A percentile compares a stretch with the other conserved stretches of the same genome.
Evolutionary conservation across 768 basidiomycete species (phyloP).

Genomic region (button mushroom (Agaricus bisporus)): DNA sequence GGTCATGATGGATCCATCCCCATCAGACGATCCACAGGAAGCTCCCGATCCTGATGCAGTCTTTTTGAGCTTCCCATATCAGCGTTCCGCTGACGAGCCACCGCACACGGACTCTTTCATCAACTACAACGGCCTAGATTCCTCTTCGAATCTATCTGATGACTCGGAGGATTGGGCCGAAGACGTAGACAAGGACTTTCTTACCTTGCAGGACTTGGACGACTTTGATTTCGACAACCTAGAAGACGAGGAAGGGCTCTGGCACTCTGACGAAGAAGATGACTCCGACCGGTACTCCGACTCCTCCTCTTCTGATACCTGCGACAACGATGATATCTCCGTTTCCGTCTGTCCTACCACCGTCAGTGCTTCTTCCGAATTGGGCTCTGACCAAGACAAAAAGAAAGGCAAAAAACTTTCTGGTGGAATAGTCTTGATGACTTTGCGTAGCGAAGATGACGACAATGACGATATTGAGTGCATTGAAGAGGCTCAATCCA

Average conservation of each 20-base stretch:
- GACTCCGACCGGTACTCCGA: background rate
- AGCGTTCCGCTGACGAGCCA: background rate
- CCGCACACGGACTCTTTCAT: background rate
- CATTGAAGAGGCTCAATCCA: background rate
- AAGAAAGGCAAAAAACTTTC: background rate
- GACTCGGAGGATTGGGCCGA: background rate
- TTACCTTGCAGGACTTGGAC: background rate
- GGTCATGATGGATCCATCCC: background rate
- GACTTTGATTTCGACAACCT: slow-evolving; percentile 3
- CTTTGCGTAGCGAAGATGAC: slow-evolving; percentile 2
- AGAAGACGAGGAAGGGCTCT: slow-evolving; percentile 3
- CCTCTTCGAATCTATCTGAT: background rate
- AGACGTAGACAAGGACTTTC: slow-evolving; percentile 2
- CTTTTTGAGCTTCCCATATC: slow-evolving; percentile 9
- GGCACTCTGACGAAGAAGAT: background rate
- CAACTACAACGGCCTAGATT: slow-evolving; percentile 7
- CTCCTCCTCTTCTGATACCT: slow-evolving; percentile 1
- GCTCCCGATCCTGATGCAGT: background rate
- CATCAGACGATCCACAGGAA: background rate
- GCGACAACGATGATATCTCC: background rate
- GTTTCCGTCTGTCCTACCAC: background rate
- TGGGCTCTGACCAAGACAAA: background rate
- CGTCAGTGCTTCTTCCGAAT: background rate
- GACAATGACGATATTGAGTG: background rate
- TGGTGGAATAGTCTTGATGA: slow-evolving; percentile 4